A percentile compares a stretch with the other conserved stretches of the same genome.
Conservation (phyloP, 2,329 filamentous ascomycete species). For the Epicoccum nigrum region DNA sequence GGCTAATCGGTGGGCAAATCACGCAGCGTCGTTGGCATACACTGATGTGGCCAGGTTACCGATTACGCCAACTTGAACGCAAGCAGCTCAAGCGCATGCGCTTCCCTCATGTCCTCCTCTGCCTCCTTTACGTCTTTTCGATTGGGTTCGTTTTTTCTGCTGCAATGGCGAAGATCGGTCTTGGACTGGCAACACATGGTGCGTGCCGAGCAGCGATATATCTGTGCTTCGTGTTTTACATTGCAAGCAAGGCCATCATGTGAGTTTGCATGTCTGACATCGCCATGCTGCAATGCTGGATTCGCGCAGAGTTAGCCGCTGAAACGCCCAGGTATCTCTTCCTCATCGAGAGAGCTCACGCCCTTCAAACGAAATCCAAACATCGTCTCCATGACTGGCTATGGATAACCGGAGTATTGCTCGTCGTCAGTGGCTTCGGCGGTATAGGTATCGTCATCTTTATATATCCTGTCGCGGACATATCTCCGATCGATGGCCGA, state of each 20-base stretch:
- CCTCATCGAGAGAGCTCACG: conserved; percentile 51
- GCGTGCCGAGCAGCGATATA: conserved; percentile 45
- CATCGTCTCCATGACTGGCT: conserved; percentile 42
- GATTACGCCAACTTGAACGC: conserved; percentile 16
- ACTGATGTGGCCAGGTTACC: conserved; percentile 22
- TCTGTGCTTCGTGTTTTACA: conserved; percentile 45
- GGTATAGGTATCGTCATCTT: conserved; percentile 37
- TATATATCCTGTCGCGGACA: conserved; percentile 37
- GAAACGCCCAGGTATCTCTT: conserved; percentile 45
- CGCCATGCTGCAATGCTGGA: neutral
- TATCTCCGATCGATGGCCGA: conserved; percentile 38
- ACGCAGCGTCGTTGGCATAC: neutral
- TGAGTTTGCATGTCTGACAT: conserved; percentile 5
- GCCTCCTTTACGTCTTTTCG: conserved; percentile 43
- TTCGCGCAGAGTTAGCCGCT: neutral
- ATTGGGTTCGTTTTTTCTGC: conserved; percentile 44
- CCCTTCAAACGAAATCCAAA: conserved; percentile 43
- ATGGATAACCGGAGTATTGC: conserved; percentile 43
- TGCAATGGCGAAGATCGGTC: conserved; percentile 41
- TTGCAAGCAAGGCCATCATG: conserved; percentile 24
- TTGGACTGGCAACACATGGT: conserved; percentile 32
- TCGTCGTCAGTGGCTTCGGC: neutral
- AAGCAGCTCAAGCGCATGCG: conserved; percentile 8
- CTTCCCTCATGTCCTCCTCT: conserved; percentile 38
- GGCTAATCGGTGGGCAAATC: conserved; percentile 26